Conservation (phyloP, 306 rosid genomes). For the Neltuma alba region DNA sequence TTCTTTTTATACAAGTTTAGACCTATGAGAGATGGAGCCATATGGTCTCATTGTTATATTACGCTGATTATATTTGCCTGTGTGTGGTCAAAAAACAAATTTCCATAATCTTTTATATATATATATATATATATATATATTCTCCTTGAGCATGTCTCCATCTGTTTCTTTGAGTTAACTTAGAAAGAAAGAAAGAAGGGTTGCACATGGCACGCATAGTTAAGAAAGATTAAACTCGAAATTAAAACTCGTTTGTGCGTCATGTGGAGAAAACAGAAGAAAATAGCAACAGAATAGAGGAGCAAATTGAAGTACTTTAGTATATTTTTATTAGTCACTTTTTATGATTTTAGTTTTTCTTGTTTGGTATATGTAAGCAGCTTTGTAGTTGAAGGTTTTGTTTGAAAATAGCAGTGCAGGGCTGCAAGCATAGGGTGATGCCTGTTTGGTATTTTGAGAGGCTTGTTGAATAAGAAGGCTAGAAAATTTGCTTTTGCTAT, state of each 20-base stretch:
- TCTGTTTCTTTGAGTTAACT: background rate
- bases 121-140: too few relatives aligned
- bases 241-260: background rate
- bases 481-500: background rate
- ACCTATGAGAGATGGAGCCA: background rate
- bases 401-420: background rate
- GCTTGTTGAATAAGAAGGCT: background rate
- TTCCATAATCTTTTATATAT: background rate
- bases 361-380: background rate
- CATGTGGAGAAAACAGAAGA: background rate
- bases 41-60: background rate
- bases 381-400: too few relatives aligned
- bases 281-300: background rate
- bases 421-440: background rate
- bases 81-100: background rate
- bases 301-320: background rate
- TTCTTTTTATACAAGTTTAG: background rate
- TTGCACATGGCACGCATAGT: background rate
- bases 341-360: too few relatives aligned
- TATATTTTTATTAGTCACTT: too few relatives aligned
- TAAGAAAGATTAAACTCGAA: background rate
- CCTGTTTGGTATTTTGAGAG: background rate
- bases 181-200: slow-evolving; percentile 7
- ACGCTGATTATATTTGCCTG: background rate
- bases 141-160: background rate